phyloP scores from a whole-genome alignment of 2,329 filamentous ascomycete genomes.

The Calonectria hongkongensis region DNA sequence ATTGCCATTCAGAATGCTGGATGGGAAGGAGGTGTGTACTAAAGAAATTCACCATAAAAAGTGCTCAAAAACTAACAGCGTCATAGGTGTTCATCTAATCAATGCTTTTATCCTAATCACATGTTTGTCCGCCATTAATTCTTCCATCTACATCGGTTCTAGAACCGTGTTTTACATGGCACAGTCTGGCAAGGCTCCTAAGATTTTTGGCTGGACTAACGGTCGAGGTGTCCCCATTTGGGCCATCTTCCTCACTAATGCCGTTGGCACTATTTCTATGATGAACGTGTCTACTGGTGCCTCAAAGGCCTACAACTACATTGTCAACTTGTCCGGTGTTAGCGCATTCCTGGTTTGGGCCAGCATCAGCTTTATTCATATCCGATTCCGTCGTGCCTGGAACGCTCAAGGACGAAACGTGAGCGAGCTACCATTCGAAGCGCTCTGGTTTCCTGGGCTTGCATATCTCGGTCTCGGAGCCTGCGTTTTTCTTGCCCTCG shows the following conservation, averaged over 20 bases:
- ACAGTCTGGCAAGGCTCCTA: constrained; percentile 82
- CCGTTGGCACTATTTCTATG: constrained; percentile 83
- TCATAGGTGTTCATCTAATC: constrained; percentile 78
- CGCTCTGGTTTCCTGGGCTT: constrained; percentile 73
- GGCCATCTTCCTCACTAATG: constrained; percentile 81
- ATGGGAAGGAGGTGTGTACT: constrained; percentile 75
- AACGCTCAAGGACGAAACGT: constrained; percentile 72
- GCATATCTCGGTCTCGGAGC: constrained; percentile 75
- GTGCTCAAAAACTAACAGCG: constrained; percentile 31
- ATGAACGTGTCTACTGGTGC: constrained; percentile 83
- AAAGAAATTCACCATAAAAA: not conserved
- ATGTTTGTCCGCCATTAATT: constrained; percentile 83
- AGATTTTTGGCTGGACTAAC: constrained; percentile 81
- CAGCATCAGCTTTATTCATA: constrained; percentile 81
- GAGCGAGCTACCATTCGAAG: constrained; percentile 73
- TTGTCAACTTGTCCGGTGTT: constrained; percentile 82
- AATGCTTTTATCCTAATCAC: constrained; percentile 86
- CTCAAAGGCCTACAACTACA: constrained; percentile 79
- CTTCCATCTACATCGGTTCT: constrained; percentile 85
- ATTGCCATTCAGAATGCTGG: constrained; percentile 84
- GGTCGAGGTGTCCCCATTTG: constrained; percentile 76
- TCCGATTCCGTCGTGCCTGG: constrained; percentile 82
- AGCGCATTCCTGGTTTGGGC: constrained; percentile 84
- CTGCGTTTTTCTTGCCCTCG: constrained; percentile 75
- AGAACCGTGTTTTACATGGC: constrained; percentile 86